Conservation (phyloP, 768 basidiomycete genomes). For the Butyriboletus loyo region DNA sequence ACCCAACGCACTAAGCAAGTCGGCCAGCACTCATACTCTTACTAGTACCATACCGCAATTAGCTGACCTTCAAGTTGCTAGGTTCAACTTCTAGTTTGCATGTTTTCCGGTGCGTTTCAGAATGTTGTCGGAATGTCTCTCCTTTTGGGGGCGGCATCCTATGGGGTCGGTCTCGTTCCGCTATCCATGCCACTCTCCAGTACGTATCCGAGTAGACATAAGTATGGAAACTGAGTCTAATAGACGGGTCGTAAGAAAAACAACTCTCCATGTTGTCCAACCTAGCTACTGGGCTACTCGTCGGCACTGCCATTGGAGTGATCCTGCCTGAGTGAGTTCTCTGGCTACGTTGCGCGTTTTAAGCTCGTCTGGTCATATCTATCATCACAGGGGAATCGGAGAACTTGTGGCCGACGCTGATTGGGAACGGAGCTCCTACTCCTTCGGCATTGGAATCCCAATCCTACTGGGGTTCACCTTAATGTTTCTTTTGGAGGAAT, state of each 20-base stretch:
- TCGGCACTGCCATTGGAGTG: constrained; percentile 87
- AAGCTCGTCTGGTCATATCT: not conserved
- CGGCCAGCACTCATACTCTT: not conserved
- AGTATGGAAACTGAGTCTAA: not conserved
- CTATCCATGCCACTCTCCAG: constrained; percentile 71
- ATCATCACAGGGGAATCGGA: constrained; percentile 65
- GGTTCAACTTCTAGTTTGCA: constrained; percentile 1
- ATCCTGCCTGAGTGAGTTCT: constrained; percentile 87
- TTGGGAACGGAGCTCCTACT: constrained; percentile 38
- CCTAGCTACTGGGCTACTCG: constrained; percentile 77
- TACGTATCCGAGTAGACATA: constrained; percentile 27
- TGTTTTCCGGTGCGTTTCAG: constrained; percentile 24
- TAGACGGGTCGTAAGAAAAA: constrained; percentile 42
- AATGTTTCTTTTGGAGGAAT: constrained; percentile 65
- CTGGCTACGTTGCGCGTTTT: not conserved
- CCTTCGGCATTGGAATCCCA: constrained; percentile 56
- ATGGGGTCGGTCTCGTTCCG: constrained; percentile 71
- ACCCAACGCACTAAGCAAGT: not conserved
- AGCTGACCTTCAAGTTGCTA: not conserved
- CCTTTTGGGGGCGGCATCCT: constrained; percentile 59
- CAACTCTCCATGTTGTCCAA: constrained; percentile 46
- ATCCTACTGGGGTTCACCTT: constrained; percentile 57
- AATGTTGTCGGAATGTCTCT: constrained; percentile 46
- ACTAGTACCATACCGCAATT: too few species aligned
- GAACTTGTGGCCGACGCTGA: constrained; percentile 41